A percentile compares a stretch with the other conserved stretches of the same genome.
Conservation (phyloP, 768 basidiomycete genomes). For the Trametopsis cervina region DNA sequence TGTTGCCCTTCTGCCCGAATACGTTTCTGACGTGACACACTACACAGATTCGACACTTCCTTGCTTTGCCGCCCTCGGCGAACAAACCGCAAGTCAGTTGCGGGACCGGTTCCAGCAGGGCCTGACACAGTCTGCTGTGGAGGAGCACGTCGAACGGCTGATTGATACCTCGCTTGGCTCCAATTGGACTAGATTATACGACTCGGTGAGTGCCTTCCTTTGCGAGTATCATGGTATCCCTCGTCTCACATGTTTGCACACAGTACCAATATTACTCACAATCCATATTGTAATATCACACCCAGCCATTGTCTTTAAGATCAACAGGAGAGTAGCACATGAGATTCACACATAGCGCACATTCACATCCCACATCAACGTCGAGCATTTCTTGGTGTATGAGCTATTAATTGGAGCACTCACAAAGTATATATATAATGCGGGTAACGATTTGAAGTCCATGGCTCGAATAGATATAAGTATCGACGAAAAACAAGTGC, state of each 20-base stretch:
- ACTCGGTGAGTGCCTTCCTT: slow-evolving; percentile 58
- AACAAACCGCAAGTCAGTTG: slow-evolving; percentile 82
- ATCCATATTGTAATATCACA: slow-evolving; percentile 56
- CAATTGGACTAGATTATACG: slow-evolving; percentile 93
- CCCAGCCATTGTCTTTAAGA: background rate
- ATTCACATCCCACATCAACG: no score
- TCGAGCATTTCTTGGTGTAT: no score
- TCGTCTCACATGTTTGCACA: background rate
- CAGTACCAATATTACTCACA: slow-evolving; percentile 95
- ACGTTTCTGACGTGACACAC: background rate
- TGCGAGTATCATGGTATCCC: background rate
- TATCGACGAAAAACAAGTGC: background rate
- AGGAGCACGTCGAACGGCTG: slow-evolving; percentile 83
- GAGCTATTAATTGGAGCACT: no score
- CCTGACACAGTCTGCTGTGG: slow-evolving; percentile 77
- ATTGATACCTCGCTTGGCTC: slow-evolving; percentile 89
- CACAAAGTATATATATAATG: no score
- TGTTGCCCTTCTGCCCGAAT: background rate
- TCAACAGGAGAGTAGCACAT: background rate
- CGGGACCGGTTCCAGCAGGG: slow-evolving; percentile 92
- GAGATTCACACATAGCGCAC: no score
- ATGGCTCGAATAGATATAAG: no score
- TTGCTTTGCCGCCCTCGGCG: slow-evolving; percentile 86
- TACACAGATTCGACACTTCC: slow-evolving; percentile 75
- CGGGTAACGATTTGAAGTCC: no score